Conservation (phyloP, 129 eudicot species). For the Flaveria ramosissima region DNA sequence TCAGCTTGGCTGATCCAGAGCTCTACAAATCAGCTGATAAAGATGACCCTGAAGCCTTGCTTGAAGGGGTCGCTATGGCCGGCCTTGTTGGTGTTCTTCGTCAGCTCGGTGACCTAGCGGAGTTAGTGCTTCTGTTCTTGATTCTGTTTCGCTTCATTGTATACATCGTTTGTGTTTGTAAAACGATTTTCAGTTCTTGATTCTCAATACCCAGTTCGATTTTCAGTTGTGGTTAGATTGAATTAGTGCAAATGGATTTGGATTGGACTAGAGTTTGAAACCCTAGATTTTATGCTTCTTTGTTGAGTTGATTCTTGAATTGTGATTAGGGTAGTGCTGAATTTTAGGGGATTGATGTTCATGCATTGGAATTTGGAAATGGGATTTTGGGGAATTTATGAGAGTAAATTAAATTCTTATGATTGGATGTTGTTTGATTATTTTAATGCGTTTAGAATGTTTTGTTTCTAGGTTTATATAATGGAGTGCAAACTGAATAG, state of each 20-base stretch:
- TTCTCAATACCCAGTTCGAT: background rate
- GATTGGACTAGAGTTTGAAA: background rate
- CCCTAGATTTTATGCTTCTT: background rate
- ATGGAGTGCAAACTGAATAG: conserved; percentile 7
- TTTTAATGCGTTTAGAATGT: background rate
- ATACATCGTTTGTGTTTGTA: background rate
- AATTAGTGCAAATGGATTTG: conserved; percentile 25
- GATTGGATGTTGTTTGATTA: conserved; percentile 4
- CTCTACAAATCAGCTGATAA: conserved; percentile 81
- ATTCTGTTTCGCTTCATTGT: background rate
- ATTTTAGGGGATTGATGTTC: conserved; percentile 18
- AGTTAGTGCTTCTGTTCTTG: conserved; percentile 45
- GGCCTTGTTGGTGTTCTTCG: conserved; percentile 94
- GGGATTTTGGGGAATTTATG: conserved; percentile 18
- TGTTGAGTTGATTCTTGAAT: background rate
- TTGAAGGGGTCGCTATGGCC: conserved; percentile 97
- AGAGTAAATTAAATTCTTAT: background rate
- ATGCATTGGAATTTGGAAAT: conserved; percentile 5
- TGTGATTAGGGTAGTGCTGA: conserved; percentile 7
- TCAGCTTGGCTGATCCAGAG: conserved; percentile 91
- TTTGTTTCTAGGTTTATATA: background rate
- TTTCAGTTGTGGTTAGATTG: background rate
- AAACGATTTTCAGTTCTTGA: background rate
- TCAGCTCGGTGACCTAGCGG: conserved; percentile 96
- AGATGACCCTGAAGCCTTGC: conserved; percentile 94